Percentiles rank a stretch among this genome's conserved stretches.
Evolutionary conservation across 306 rosid genomes (phyloP).

Genomic region (Dalbergia oliveri): DNA sequence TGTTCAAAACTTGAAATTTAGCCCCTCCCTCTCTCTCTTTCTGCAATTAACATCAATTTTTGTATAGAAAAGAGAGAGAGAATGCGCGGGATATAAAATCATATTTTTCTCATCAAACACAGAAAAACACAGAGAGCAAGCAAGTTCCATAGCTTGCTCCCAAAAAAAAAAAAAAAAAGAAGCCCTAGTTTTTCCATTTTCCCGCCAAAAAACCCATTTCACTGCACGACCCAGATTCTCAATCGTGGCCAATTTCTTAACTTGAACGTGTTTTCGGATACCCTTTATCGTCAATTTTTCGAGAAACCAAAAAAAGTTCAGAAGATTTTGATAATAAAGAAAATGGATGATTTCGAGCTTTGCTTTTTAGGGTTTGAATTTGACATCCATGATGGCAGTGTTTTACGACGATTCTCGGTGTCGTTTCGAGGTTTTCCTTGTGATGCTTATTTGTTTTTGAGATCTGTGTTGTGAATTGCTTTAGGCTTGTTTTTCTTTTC

Average conservation of each 20-base stretch:
- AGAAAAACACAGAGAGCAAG: conserved; percentile 8
- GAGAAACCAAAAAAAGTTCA: background rate
- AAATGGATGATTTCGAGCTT: conserved; percentile 13
- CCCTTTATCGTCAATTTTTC: background rate
- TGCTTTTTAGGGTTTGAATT: conserved; percentile 59
- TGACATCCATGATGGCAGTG: conserved; percentile 62
- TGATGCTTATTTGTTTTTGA: background rate
- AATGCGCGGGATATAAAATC: conserved; percentile 50
- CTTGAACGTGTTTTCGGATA: background rate
- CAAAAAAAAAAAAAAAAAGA: background rate
- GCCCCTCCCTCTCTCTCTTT: conserved; percentile 47
- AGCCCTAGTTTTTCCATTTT: conserved; percentile 47
- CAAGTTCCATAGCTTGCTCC: conserved; percentile 20
- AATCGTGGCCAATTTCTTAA: conserved; percentile 29
- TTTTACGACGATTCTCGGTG: conserved; percentile 39
- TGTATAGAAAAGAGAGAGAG: conserved; percentile 48
- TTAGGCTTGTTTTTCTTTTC: conserved; percentile 40
- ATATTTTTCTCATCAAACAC: background rate
- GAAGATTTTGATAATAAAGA: background rate
- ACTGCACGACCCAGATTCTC: conserved; percentile 48
- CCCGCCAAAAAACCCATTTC: conserved; percentile 62
- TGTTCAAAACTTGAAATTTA: conserved; percentile 58
- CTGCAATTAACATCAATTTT: conserved; percentile 44
- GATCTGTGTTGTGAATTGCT: conserved; percentile 24
- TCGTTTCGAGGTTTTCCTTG: conserved; percentile 57